Percentiles rank a stretch among this genome's conserved stretches.
phyloP scores from a whole-genome alignment of 108 stramenopile species.

The Cyclostephanos tholiformis region DNA sequence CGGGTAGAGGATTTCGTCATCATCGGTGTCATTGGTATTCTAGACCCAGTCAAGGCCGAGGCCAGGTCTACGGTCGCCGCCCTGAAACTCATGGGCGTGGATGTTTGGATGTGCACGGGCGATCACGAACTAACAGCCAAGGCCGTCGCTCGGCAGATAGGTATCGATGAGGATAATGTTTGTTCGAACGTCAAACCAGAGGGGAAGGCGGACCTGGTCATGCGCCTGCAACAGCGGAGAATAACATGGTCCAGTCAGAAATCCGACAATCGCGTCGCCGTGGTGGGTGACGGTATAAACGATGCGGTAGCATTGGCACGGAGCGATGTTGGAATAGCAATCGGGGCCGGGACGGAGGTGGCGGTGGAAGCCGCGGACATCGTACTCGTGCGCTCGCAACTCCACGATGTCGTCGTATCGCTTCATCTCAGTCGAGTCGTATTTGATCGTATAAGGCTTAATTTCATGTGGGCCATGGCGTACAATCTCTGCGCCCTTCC shows the following conservation, averaged over 20 bases:
- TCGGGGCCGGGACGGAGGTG: slow-evolving; percentile 96
- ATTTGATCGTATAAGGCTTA: slow-evolving; percentile 89
- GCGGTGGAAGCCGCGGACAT: slow-evolving; percentile 96
- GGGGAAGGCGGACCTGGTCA: slow-evolving; percentile 73
- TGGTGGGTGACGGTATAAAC: slow-evolving; percentile 99
- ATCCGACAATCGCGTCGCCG: slow-evolving; percentile 61
- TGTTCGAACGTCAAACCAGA: slow-evolving; percentile 78
- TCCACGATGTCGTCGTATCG: slow-evolving; percentile 88
- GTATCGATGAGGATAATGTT: slow-evolving; percentile 71
- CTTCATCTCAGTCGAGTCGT: slow-evolving; percentile 88
- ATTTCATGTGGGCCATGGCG: slow-evolving; percentile 91
- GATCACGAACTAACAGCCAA: slow-evolving; percentile 90
- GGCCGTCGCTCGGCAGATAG: slow-evolving; percentile 80
- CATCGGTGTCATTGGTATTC: slow-evolving; percentile 78
- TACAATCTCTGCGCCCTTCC: slow-evolving; percentile 97
- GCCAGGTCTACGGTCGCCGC: slow-evolving; percentile 73
- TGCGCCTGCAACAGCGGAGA: slow-evolving; percentile 56
- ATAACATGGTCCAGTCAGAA: slow-evolving; percentile 15
- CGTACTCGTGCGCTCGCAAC: slow-evolving; percentile 87
- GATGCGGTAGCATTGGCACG: slow-evolving; percentile 95
- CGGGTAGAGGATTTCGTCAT: slow-evolving; percentile 30
- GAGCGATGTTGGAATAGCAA: slow-evolving; percentile 95
- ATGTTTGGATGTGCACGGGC: slow-evolving; percentile 98
- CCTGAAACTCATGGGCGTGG: slow-evolving; percentile 65
- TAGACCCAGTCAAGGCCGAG: slow-evolving; percentile 83